A percentile compares a stretch with the other conserved stretches of the same genome.
phyloP scores from a whole-genome alignment of 2,329 filamentous ascomycete species.

The Arthrinium puccinioides region DNA sequence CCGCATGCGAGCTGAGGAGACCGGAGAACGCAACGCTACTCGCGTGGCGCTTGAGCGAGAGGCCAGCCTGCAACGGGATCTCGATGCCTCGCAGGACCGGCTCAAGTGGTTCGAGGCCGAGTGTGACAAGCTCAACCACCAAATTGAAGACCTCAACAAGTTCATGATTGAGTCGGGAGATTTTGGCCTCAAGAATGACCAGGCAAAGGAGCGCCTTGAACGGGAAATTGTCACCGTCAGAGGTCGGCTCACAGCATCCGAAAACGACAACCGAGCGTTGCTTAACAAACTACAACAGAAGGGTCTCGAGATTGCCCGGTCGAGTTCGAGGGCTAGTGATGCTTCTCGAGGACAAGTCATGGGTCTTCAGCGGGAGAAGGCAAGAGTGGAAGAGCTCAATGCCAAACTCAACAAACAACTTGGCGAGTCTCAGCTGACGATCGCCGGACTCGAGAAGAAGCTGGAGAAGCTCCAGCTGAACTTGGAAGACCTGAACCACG shows the following conservation, averaged over 20 bases:
- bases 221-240: constrained; percentile 87
- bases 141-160: constrained; percentile 81
- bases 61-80: constrained; percentile 66
- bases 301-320: constrained; percentile 89
- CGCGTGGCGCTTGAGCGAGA: constrained; percentile 75
- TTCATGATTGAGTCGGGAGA: constrained; percentile 84
- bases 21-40: constrained; percentile 73
- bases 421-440: constrained; percentile 74
- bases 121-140: constrained; percentile 64
- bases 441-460: constrained; percentile 85
- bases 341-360: constrained; percentile 70
- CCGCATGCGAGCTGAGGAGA: constrained; percentile 72
- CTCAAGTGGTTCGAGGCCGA: constrained; percentile 76
- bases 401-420: constrained; percentile 75
- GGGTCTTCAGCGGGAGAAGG: constrained; percentile 75
- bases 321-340: constrained; percentile 78
- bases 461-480: constrained; percentile 85
- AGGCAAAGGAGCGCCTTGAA: constrained; percentile 88
- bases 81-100: constrained; percentile 71
- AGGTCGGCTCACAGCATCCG: constrained; percentile 80
- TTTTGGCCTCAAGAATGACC: constrained; percentile 83
- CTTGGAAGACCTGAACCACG: constrained; percentile 87
- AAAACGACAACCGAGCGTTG: constrained; percentile 93
- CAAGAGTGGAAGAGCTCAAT: constrained; percentile 75
- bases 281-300: constrained; percentile 97